Evolutionary conservation across 2,329 filamentous ascomycete species (phyloP).

Genomic region (Curvularia spicifera): DNA sequence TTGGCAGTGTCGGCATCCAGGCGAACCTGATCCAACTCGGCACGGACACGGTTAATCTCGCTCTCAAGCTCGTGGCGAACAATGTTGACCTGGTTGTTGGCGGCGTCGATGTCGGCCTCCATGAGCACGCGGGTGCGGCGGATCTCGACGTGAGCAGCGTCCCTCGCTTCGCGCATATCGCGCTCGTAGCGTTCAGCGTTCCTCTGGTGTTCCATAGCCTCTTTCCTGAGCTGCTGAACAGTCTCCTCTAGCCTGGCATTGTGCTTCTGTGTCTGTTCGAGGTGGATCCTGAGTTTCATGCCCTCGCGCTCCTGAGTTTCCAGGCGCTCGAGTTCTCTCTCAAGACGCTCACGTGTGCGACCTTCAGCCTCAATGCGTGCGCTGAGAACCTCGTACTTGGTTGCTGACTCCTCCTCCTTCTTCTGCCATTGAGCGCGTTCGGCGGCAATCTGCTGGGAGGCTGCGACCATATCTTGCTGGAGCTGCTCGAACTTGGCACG

Average conservation of each 20-base stretch:
- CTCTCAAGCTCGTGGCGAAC: slow-evolving; percentile 82
- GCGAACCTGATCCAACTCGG: slow-evolving; percentile 77
- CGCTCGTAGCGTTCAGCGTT: slow-evolving; percentile 73
- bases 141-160: slow-evolving; percentile 79
- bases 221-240: slow-evolving; percentile 61
- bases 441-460: slow-evolving; percentile 78
- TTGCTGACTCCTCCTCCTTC: slow-evolving; percentile 64
- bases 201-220: slow-evolving; percentile 76
- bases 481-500: slow-evolving; percentile 82
- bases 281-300: slow-evolving; percentile 77
- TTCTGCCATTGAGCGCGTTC: slow-evolving; percentile 82
- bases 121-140: slow-evolving; percentile 79
- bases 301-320: slow-evolving; percentile 72
- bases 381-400: slow-evolving; percentile 61
- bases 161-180: slow-evolving; percentile 83
- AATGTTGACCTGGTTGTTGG: slow-evolving; percentile 84
- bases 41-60: slow-evolving; percentile 73
- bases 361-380: slow-evolving; percentile 57
- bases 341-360: slow-evolving; percentile 53
- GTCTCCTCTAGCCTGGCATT: slow-evolving; percentile 70
- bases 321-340: slow-evolving; percentile 55
- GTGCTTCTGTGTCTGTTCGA: slow-evolving; percentile 64
- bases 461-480: slow-evolving; percentile 83
- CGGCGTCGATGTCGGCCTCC: slow-evolving; percentile 80
- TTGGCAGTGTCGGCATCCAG: slow-evolving; percentile 82